Evolutionary conservation across 73 alveolate genomes (phyloP).

Genomic region (Tetrahymena borealis): DNA sequence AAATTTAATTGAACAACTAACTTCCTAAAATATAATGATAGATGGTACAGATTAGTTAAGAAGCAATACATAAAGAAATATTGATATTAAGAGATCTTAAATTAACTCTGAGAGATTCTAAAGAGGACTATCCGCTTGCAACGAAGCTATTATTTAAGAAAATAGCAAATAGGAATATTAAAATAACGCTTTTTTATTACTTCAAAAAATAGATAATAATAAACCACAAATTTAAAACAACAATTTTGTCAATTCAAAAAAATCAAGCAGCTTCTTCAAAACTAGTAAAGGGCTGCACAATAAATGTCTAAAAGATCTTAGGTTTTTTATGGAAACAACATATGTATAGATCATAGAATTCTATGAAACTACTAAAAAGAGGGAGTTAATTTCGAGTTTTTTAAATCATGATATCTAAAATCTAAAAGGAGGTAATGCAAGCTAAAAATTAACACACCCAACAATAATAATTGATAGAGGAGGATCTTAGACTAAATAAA

Average conservation of each 20-base stretch:
- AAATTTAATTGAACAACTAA: not conserved
- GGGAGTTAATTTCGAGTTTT: not conserved
- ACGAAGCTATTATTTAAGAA: no score
- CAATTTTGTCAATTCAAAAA: not conserved
- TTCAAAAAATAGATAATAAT: no score
- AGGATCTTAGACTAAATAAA: no score
- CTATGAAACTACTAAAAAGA: not conserved
- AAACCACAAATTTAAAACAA: not conserved
- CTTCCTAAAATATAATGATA: not conserved
- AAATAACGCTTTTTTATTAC: no score
- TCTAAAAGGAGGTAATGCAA: not conserved
- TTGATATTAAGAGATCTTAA: not conserved
- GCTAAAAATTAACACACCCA: not conserved
- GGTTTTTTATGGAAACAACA: not conserved
- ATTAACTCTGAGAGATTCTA: not conserved
- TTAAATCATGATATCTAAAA: not conserved
- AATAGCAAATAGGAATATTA: no score
- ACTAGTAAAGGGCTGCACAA: not conserved
- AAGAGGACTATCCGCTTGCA: no score
- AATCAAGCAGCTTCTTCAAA: not conserved
- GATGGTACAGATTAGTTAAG: not conserved
- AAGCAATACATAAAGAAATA: not conserved
- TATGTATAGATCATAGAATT: not conserved
- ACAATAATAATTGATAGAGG: not conserved
- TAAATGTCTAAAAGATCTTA: not conserved